Conservation (phyloP, 352 stramenopile species). For the Phytophthora sansomeana region DNA sequence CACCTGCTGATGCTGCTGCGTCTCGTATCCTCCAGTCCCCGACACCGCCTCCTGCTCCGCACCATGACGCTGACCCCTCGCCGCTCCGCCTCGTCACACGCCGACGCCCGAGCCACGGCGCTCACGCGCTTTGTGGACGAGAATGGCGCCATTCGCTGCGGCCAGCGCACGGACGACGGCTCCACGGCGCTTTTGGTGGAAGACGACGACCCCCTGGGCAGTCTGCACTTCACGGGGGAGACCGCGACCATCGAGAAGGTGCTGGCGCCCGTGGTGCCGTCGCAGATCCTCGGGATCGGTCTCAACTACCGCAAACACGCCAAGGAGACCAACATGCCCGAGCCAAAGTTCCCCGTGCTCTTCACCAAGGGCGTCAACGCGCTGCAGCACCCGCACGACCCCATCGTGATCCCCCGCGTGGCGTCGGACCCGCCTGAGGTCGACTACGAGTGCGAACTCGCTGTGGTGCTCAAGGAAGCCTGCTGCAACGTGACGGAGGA, state of each 20-base stretch:
- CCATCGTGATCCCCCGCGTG: conserved; percentile 84
- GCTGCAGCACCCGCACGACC: conserved; percentile 77
- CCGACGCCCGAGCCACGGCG: conserved; percentile 47
- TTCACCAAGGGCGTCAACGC: conserved; percentile 91
- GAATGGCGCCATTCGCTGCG: conserved; percentile 61
- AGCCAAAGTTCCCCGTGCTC: conserved; percentile 81
- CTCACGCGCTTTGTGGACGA: conserved; percentile 79
- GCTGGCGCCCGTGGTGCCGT: conserved; percentile 80
- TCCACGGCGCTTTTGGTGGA: conserved; percentile 62
- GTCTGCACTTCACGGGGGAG: conserved; percentile 67
- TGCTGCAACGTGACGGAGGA: conserved; percentile 87
- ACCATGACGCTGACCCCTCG: conserved; percentile 23
- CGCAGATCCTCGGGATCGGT: conserved; percentile 88
- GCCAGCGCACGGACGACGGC: conserved; percentile 53
- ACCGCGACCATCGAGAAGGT: conserved; percentile 73
- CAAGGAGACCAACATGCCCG: conserved; percentile 88
- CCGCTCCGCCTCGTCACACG: conserved; percentile 6
- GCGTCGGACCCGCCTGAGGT: conserved; percentile 73
- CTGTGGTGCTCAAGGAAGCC: conserved; percentile 84
- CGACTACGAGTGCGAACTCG: conserved; percentile 93
- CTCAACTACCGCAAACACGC: conserved; percentile 93
- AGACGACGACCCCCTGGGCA: conserved; percentile 73
- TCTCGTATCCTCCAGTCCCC: conserved; percentile 20
- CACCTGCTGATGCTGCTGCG: conserved; percentile 26
- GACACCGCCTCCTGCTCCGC: neutral